phyloP scores from a whole-genome alignment of 495 filamentous ascomycete genomes.

The Podospora pseudoanserina region DNA sequence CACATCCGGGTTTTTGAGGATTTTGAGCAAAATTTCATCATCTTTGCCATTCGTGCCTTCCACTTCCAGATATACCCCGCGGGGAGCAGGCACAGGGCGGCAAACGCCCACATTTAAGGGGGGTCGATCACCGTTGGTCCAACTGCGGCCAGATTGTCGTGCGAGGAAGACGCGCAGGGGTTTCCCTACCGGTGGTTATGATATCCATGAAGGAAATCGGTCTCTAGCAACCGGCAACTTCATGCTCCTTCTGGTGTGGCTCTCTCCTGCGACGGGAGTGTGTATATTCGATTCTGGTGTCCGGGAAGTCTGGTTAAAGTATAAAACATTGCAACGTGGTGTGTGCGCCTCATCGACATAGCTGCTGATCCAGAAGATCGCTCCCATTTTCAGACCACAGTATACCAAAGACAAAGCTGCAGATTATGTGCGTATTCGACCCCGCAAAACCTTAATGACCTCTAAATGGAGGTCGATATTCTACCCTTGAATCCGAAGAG shows the following conservation, averaged over 20 bases:
- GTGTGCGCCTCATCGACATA: not conserved
- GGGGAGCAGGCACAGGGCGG: not conserved
- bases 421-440: not conserved
- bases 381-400: not conserved
- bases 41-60: not conserved
- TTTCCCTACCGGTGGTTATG: not conserved
- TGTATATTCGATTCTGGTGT: not conserved
- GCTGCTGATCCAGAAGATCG: not conserved
- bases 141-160: not conserved
- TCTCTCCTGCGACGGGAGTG: not conserved
- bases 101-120: not conserved
- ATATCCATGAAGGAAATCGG: not conserved
- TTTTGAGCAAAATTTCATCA: not conserved
- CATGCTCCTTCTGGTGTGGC: not conserved
- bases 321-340: not conserved
- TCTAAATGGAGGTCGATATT: not conserved
- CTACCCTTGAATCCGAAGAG: not conserved
- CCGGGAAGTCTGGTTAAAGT: not conserved
- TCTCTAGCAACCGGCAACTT: not conserved
- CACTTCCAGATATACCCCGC: not conserved
- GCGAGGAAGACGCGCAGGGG: not conserved
- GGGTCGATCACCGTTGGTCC: not conserved
- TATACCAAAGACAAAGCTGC: not conserved
- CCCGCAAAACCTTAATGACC: slow-evolving; percentile 7
- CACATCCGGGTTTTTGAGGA: not conserved